phyloP scores from a whole-genome alignment of 2,329 filamentous ascomycete species.

The Trichoderma aggressivum region DNA sequence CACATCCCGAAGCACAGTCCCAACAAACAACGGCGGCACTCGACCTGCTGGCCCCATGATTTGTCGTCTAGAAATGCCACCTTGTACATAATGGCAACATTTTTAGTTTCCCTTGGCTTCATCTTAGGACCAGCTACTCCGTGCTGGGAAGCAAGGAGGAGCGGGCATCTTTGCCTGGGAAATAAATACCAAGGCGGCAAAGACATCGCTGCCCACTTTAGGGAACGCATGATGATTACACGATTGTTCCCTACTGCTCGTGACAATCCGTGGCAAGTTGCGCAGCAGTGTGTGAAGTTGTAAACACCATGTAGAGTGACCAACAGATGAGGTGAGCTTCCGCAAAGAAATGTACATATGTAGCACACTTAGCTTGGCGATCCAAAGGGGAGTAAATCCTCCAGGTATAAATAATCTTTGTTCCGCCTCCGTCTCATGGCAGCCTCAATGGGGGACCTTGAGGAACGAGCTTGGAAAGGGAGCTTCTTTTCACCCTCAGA shows the following conservation, averaged over 20 bases:
- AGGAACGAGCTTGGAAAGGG: neutral
- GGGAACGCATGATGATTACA: neutral
- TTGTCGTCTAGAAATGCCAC: neutral
- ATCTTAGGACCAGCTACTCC: neutral
- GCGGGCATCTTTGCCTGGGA: neutral
- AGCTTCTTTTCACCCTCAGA: neutral
- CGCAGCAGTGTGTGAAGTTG: neutral
- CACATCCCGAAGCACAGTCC: neutral
- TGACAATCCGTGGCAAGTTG: neutral
- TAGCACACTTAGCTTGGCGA: neutral
- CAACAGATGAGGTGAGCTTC: neutral
- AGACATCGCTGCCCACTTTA: neutral
- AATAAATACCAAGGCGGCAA: neutral
- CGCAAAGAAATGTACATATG: neutral
- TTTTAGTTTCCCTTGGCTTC: neutral
- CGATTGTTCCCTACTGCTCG: neutral
- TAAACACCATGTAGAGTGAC: neutral
- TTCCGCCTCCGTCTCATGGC: neutral
- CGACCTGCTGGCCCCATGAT: conserved; percentile 3
- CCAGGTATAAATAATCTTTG: neutral
- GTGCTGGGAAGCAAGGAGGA: neutral
- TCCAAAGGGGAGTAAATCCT: neutral
- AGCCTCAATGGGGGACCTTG: neutral
- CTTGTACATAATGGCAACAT: neutral
- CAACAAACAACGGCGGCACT: conserved; percentile 13